phyloP scores from a whole-genome alignment of 2,329 filamentous ascomycete species.

The Penicillium sp. region DNA sequence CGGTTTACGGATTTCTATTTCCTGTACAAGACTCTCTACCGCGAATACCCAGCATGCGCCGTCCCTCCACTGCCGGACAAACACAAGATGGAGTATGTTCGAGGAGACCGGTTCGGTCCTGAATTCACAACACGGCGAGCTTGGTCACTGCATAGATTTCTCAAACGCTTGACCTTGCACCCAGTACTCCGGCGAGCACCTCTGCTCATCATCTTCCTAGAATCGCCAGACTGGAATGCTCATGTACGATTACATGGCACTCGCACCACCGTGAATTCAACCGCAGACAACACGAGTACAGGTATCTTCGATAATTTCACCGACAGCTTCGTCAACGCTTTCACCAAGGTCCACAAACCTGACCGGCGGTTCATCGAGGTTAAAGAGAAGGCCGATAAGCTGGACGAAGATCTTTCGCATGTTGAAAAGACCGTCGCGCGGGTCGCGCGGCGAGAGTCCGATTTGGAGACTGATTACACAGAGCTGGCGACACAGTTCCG shows the following conservation, averaged over 20 bases:
- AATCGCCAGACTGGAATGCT: constrained; percentile 94
- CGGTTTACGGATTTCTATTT: constrained; percentile 99
- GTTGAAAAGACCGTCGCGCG: constrained; percentile 95
- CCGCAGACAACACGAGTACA: constrained; percentile 49
- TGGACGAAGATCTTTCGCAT: constrained; percentile 89
- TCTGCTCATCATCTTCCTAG: constrained; percentile 86
- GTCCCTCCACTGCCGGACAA: constrained; percentile 96
- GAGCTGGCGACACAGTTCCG: constrained; percentile 95
- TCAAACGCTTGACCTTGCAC: constrained; percentile 83
- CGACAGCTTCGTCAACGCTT: constrained; percentile 95
- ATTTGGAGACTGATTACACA: constrained; percentile 84
- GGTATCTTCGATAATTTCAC: constrained; percentile 93
- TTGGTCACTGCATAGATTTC: constrained; percentile 88
- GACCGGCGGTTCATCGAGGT: constrained; percentile 95
- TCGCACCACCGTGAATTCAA: constrained; percentile 60
- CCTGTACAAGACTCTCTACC: constrained; percentile 84
- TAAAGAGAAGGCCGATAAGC: constrained; percentile 86
- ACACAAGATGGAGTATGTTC: constrained; percentile 98
- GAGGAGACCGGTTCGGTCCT: constrained; percentile 88
- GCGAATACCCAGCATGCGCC: constrained; percentile 88
- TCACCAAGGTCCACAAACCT: constrained; percentile 93
- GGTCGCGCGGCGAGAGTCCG: constrained; percentile 82
- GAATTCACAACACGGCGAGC: constrained; percentile 91
- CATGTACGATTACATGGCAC: constrained; percentile 82
- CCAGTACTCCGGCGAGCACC: constrained; percentile 82